Evolutionary conservation across 192 early-diverging fungal species (phyloP).

Genomic region (Jimgerdemannia flammicorona): DNA sequence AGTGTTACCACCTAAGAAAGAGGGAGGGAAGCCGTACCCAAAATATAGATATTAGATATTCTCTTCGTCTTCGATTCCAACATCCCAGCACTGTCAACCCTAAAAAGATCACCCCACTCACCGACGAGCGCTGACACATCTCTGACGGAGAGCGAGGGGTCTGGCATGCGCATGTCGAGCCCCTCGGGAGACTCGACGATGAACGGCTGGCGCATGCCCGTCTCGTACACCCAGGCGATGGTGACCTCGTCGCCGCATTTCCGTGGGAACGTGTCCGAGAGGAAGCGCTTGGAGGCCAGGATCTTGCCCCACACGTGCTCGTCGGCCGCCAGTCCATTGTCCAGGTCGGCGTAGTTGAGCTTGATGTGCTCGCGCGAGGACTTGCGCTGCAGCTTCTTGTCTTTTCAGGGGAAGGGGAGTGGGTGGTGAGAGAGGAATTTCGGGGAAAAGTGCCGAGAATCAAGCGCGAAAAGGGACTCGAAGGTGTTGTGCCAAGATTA

Average conservation of each 20-base stretch:
- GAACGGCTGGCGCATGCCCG: conserved; percentile 71
- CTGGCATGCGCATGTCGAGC: conserved; percentile 83
- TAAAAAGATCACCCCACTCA: conserved; percentile 1
- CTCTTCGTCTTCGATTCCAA: conserved; percentile 39
- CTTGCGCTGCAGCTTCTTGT: conserved; percentile 47
- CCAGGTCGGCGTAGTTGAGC: conserved; percentile 83
- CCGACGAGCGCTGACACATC: conserved; percentile 52
- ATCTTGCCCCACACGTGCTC: conserved; percentile 79
- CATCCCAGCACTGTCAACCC: background rate
- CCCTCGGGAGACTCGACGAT: conserved; percentile 64
- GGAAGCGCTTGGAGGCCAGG: conserved; percentile 64
- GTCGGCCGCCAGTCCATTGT: conserved; percentile 73
- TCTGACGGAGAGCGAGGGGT: conserved; percentile 48
- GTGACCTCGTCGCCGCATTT: conserved; percentile 65
- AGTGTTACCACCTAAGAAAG: conserved; percentile 46
- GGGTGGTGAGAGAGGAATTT: no score
- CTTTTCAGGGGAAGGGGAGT: background rate
- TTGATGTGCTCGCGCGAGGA: conserved; percentile 50
- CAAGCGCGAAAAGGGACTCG: background rate
- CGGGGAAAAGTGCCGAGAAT: background rate
- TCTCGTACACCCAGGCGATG: conserved; percentile 54
- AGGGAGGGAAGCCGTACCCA: background rate
- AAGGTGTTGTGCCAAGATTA: conserved; percentile 12
- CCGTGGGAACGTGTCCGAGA: conserved; percentile 60
- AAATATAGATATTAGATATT: no score